Evolutionary conservation across 164 flowering plant genomes (phyloP), one percentile per base, ranked within the genome.

Genomic region (Berberis thunbergii): DNA sequence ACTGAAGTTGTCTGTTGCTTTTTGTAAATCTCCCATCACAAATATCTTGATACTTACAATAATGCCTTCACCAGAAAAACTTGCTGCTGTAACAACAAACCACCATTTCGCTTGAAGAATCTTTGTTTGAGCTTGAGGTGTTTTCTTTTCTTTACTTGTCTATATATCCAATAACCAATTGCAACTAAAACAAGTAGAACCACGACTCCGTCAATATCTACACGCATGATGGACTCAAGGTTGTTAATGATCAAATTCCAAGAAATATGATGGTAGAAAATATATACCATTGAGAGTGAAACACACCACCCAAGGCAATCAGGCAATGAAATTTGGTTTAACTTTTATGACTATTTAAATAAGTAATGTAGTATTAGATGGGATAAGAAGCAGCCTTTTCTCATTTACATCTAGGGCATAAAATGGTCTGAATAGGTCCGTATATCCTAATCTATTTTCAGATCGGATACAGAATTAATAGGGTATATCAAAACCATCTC

Each of bases 151-250:
- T 26, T 56, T 38, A 56, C 2, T 56, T 26, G 41, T 56, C 59
- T 41, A 41, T 39, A 56, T 38, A 56, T 13, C 59, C 59, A 56
- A 26, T 26, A 56, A 56, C 42, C 59, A 56, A 56, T 26, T 56
- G 10, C 41, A 2, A 26, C 41, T 26, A 56, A 56, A 56, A 56
- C 42, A 38, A 56, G 43, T 41, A 56, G 7, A 38, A 9, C 41
- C 39, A 26, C 13, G 13, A 40, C 59, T 56, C 10, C 41, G 43
- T 41, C 59, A 5, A 56, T 4, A 56, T 10, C 59, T 56, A 42
- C 43, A 38, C n/a, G 54, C 4, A 7, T 6, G 13, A 52, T 1
- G n/a, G n/a, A 6, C 3, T 12, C 10, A 52, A 7, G 11, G 10
- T 52, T 10, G 11, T 26, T 10, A 10, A 10, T 11, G 10, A 3